Evolutionary conservation across 2,329 filamentous ascomycete genomes (phyloP), one percentile per base, ranked within the genome.

Genomic region (Cladosporium cucumerinum): DNA sequence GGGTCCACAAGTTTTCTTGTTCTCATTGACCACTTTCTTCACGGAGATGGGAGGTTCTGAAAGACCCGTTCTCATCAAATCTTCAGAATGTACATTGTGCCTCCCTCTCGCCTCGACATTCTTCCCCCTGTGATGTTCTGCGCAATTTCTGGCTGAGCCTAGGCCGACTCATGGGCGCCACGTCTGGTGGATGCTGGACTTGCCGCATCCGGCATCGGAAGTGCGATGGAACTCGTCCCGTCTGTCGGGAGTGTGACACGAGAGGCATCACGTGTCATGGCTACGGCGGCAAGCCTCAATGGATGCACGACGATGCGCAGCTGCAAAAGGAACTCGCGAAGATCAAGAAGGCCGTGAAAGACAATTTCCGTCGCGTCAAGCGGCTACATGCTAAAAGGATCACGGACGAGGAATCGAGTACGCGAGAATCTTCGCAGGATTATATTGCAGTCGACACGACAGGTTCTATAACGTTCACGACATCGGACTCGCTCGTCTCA

Each of bases 101-200:
- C n/a, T 46, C 39, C n/a, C n/a, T 46, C 39, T 46, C 39, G 39
- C n/a, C 7, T 46, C 39, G 39, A 46, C 39, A 46, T 46, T 46
- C n/a, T 46, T 8, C 39, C 39, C 39, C 39, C 10, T 23, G 14
- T 5, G 2, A 21, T 46, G 39, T 46, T n/a, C 39, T 10, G 39
- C n/a, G 39, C 39, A 46, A 46, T 46, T 23, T 46, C 39, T 46
- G n/a, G 39, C 39, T 46, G 39, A 46, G 39, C 39, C n/a, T 23
- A n/a, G 39, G 39, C 39, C 39, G 39, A 46, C 39, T 46, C 39
- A 46, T 46, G 39, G 39, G 39, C 39, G n/a, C 39, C 39, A 21
- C 39, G n/a, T 21, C 39, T 21, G 39, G 48, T 32, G 51, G 51
- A 55, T 55, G 51, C 51, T 55, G 51, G 51, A 55, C 51, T 55